Conservation (phyloP, 768 basidiomycete species). For the Pleurotus ostreatus region DNA sequence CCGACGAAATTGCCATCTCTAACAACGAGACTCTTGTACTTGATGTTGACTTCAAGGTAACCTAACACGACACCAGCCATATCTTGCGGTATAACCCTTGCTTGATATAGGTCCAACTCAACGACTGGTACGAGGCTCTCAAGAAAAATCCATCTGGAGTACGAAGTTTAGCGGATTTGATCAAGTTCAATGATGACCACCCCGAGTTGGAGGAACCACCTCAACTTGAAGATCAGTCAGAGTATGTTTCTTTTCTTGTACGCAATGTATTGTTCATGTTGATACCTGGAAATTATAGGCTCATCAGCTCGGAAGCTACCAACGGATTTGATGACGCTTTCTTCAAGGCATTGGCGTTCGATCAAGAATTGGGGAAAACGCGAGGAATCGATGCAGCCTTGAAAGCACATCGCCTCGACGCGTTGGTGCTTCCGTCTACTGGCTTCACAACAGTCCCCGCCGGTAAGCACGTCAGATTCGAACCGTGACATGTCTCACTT, state of each 20-base stretch:
- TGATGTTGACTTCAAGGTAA: conserved; percentile 53
- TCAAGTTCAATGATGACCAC: conserved; percentile 52
- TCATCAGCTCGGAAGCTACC: conserved; percentile 35
- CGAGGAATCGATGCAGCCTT: conserved; percentile 53
- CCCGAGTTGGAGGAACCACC: conserved; percentile 43
- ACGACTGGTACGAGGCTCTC: conserved; percentile 19
- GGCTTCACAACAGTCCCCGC: conserved; percentile 35
- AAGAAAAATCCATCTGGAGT: conserved; percentile 54
- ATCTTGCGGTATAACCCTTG: neutral
- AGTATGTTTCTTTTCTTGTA: conserved; percentile 18
- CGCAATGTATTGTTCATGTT: conserved; percentile 24
- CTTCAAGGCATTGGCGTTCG: conserved; percentile 38
- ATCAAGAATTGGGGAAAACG: conserved; percentile 44
- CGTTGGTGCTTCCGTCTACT: conserved; percentile 44
- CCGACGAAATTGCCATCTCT: conserved; percentile 43
- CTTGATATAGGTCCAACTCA: neutral
- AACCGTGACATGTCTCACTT: conserved; percentile 9
- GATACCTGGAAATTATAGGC: conserved; percentile 16
- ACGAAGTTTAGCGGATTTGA: conserved; percentile 51
- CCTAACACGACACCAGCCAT: neutral
- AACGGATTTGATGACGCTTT: conserved; percentile 38
- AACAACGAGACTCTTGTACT: conserved; percentile 57
- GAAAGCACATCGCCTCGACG: conserved; percentile 43
- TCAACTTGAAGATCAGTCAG: conserved; percentile 33
- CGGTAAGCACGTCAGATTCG: conserved; percentile 19